Evolutionary conservation across 1,284 basidiomycete species (phyloP), one percentile per base, ranked within the genome.

Genomic region (Afroboletus lepidellus): DNA sequence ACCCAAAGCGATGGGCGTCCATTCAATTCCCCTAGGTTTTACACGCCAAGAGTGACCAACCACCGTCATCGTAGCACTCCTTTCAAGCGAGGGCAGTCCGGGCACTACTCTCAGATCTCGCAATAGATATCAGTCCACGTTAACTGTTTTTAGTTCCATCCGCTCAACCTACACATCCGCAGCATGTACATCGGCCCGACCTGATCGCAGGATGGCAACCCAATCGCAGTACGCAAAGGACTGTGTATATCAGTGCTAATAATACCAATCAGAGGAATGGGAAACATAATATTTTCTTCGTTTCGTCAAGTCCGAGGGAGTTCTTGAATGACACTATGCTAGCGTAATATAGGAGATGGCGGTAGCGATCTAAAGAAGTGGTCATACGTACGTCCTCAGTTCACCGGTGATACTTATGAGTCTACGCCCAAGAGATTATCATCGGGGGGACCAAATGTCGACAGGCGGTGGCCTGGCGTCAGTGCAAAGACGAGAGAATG

Each of bases 121-220:
- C 24, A 13, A 18, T 15, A 32, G 20, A 36, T 23, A 48, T 52
- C 32, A 32, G 18, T 16, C 2, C 15, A 45, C 6, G 3, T n/a
- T 41, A 57, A 32, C 21, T 18, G 34, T 20, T 42, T 49, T 32
- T 15, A 9, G 37, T 23, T n/a, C n/a, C 34, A 33, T 12, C 43
- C 44, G 33, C 53, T 21, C 16, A 56, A 57, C 20, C 29, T 25
- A 46, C 41, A 23, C 43, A 24, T 24, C 30, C 57, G 27, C 41
- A 47, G 46, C 37, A 39, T 30, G 15, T 11, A 21, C 34, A 15
- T 11, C 23, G n/a, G n/a, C 6, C 36, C 24, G 34, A 55, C n/a
- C 21, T 23, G 37, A 38, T 33, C 9, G 25, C 11, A 21, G 30
- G 2, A 32, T 21, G 8, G 2, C 34, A 8, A 12, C 11, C 45